Evolutionary conservation across 106 monocot genomes (phyloP).

Genomic region (Ottelia alismoides): DNA sequence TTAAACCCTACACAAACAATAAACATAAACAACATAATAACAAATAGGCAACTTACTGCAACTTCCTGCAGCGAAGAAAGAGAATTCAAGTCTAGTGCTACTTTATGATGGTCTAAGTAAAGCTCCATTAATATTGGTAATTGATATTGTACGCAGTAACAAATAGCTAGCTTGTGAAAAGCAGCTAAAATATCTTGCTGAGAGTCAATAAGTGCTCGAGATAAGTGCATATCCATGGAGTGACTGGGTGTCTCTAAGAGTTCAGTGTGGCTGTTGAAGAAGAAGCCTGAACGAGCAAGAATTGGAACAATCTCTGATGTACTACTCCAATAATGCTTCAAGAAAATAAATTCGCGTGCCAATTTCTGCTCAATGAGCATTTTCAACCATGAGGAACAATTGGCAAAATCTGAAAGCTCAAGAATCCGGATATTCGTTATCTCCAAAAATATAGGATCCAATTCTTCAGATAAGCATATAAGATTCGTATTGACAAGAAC

Average conservation of each 20-base stretch:
- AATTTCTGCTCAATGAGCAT: constrained; percentile 58
- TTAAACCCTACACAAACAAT: too few species aligned
- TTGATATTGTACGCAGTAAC: constrained; percentile 45
- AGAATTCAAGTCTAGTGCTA: constrained; percentile 38
- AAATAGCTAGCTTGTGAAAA: constrained; percentile 57
- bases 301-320: constrained; percentile 46
- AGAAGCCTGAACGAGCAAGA: constrained; percentile 49
- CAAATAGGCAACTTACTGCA: constrained; percentile 46
- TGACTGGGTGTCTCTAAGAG: constrained; percentile 6
- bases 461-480: constrained; percentile 36
- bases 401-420: constrained; percentile 21
- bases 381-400: constrained; percentile 55
- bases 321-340: constrained; percentile 74
- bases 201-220: constrained; percentile 2
- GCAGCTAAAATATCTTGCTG: constrained; percentile 30
- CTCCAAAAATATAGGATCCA: constrained; percentile 50
- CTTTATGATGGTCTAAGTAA: constrained; percentile 71
- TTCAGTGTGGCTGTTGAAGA: neutral
- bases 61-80: constrained; percentile 38
- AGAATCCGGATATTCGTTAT: constrained; percentile 67
- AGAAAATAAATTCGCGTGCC: constrained; percentile 68
- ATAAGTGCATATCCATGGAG: constrained; percentile 18
- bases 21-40: neutral
- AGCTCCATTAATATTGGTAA: constrained; percentile 70
- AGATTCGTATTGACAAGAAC: constrained; percentile 6